Base-by-base conservation (phyloP, 306 rosid species). In the Vachellia collinsii region DNA sequence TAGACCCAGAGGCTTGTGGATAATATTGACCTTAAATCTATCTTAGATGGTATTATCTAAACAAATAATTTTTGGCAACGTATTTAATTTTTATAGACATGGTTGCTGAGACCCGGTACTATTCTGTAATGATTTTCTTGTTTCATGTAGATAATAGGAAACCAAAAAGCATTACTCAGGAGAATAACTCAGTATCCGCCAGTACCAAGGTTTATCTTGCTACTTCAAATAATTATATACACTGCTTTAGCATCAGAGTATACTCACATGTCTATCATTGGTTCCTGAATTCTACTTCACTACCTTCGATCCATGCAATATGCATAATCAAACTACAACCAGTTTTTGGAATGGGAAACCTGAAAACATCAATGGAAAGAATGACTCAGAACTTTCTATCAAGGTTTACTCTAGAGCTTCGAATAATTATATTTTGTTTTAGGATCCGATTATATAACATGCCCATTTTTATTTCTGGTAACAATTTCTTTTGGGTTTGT, bases 1-100 rank as follows among this genome's bases (percentile, higher is more conserved):
- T 22, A 88, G 94, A 90, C 97, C 41, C 86, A 83, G 56, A 86
- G 81, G 79, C 79, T 87, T 72, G 81, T 85, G 81, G 97, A 92
- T 67, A 83, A 86, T 81, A 76, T 82, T 79, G 87, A 76, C 67
- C 85, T 61, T 29, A 16, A 72, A 29, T 75, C 83, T 74, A 11
- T 53, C 34, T 14, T 73, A 50, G 71, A 80, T 74, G 34, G 34
- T 29, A 29, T 29, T 29, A 29, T 29, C 34, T 29, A 2, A 29
- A 29, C 34, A 29, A 29, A 0, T 8, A 14, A 72, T 54, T 61
- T 78, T 71, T 61, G 67, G 54, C 59, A 69, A 41, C 11, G 37
- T 78, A 58, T 69, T 36, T 43, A 66, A 14, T 11, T 17, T 70
- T 44, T 76, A 43, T 50, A 0, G 68, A 54, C 63, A 41, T 38